These are phyloP conservation scores for Moricandia arvensis DNA, from an alignment of 345 rosid species.

Conservation along the genomic window DNA sequence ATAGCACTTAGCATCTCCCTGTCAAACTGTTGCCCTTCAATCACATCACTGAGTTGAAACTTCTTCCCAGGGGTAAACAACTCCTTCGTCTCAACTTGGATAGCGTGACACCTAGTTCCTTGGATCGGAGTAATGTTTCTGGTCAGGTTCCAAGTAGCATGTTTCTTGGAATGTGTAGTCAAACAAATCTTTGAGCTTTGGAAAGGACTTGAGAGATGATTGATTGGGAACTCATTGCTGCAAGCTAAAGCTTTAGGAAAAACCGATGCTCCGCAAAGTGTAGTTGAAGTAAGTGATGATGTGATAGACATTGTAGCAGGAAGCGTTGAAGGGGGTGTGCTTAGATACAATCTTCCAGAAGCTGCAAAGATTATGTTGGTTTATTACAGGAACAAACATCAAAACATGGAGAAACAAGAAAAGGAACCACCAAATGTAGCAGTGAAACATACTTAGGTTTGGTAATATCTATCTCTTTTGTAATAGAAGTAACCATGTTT, in stretches of 20 bases:
- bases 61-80: slow-evolving; percentile 43
- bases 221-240: slow-evolving; percentile 25
- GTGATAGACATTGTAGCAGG: slow-evolving; percentile 46
- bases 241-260: slow-evolving; percentile 17
- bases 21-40: slow-evolving; percentile 94
- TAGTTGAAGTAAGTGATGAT: slow-evolving; percentile 32
- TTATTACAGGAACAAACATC: neutral
- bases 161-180: slow-evolving; percentile 28
- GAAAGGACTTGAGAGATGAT: slow-evolving; percentile 22
- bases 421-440: neutral
- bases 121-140: slow-evolving; percentile 13
- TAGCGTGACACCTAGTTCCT: slow-evolving; percentile 40
- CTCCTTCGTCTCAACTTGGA: slow-evolving; percentile 37
- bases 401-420: neutral
- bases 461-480: neutral
- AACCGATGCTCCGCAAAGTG: slow-evolving; percentile 21
- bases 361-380: neutral
- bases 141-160: slow-evolving; percentile 22
- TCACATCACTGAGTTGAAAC: slow-evolving; percentile 78
- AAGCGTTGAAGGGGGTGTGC: too few relatives aligned
- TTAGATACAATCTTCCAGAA: slow-evolving; percentile 4
- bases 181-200: slow-evolving; percentile 15
- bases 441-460: neutral
- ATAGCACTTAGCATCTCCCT: slow-evolving; percentile 68
- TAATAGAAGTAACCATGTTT: neutral